phyloP scores from a whole-genome alignment of 495 filamentous ascomycete species.

The Opeltia flavorubescens region DNA sequence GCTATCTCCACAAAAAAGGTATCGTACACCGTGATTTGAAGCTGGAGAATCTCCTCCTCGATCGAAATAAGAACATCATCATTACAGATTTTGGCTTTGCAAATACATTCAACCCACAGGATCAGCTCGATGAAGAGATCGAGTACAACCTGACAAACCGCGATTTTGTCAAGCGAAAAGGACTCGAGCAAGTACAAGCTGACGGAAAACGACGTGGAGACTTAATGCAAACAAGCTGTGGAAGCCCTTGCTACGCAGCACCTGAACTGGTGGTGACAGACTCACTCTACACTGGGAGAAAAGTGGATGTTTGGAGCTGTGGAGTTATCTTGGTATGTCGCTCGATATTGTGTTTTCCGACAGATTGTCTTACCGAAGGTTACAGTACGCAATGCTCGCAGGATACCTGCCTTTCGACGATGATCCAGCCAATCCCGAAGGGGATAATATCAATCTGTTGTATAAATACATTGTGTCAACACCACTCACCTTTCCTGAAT shows the following conservation, averaged over 20 bases:
- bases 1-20: conserved; percentile 97
- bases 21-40: conserved; percentile 98
- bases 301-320: conserved; percentile 99
- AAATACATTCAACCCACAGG: conserved; percentile 83
- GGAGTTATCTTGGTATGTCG: conserved; percentile 89
- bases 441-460: conserved; percentile 96
- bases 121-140: conserved; percentile 80
- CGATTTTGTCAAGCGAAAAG: conserved; percentile 67
- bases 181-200: conserved; percentile 69
- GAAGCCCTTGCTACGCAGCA: conserved; percentile 76
- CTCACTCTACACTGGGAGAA: conserved; percentile 89
- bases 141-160: conserved; percentile 75
- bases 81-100: conserved; percentile 99
- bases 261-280: conserved; percentile 97
- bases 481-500: conserved; percentile 94
- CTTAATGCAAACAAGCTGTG: conserved; percentile 44
- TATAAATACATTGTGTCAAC: conserved; percentile 99
- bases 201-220: conserved; percentile 64
- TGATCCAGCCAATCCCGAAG: conserved; percentile 95
- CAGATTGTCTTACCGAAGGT: conserved; percentile 1
- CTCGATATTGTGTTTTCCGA: not conserved
- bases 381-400: conserved; percentile 94
- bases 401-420: conserved; percentile 99
- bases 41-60: conserved; percentile 88
- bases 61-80: conserved; percentile 96